Evolutionary conservation across 306 rosid genomes (phyloP).

Genomic region (Casuarina cunninghamiana): DNA sequence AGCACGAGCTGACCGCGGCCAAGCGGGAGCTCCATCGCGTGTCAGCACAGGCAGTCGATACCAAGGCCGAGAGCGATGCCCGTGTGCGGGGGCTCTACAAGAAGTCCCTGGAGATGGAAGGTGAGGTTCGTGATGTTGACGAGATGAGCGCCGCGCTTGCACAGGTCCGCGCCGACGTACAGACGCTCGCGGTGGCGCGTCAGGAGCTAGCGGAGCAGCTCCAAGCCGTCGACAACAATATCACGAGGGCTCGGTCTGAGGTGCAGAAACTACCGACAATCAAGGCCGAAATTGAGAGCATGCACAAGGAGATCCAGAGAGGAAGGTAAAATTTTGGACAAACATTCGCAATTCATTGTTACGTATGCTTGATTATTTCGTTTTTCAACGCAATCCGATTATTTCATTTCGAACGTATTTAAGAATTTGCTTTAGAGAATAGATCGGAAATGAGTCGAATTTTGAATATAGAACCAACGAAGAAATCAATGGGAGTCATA

Average conservation of each 20-base stretch:
- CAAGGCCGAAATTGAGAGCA: conserved; percentile 53
- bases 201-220: conserved; percentile 57
- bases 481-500: neutral
- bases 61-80: conserved; percentile 66
- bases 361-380: neutral
- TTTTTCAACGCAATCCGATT: neutral
- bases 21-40: conserved; percentile 62
- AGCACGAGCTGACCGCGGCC: conserved; percentile 66
- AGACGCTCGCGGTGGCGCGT: conserved; percentile 36
- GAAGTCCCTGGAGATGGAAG: conserved; percentile 66
- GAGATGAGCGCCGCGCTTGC: conserved; percentile 56
- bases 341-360: neutral
- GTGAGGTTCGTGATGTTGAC: conserved; percentile 63
- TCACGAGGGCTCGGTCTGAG: conserved; percentile 42
- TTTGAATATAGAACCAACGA: neutral
- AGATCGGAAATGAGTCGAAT: neutral
- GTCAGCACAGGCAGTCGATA: conserved; percentile 47
- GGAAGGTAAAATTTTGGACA: conserved; percentile 60
- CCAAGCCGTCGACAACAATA: conserved; percentile 43
- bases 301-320: conserved; percentile 63
- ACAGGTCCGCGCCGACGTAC: conserved; percentile 53
- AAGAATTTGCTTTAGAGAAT: too few relatives aligned
- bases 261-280: conserved; percentile 40
- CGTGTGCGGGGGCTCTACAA: conserved; percentile 71
- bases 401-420: too few relatives aligned